phyloP scores from a whole-genome alignment of 495 filamentous ascomycete species.

The Jackrogersella multiformis region DNA sequence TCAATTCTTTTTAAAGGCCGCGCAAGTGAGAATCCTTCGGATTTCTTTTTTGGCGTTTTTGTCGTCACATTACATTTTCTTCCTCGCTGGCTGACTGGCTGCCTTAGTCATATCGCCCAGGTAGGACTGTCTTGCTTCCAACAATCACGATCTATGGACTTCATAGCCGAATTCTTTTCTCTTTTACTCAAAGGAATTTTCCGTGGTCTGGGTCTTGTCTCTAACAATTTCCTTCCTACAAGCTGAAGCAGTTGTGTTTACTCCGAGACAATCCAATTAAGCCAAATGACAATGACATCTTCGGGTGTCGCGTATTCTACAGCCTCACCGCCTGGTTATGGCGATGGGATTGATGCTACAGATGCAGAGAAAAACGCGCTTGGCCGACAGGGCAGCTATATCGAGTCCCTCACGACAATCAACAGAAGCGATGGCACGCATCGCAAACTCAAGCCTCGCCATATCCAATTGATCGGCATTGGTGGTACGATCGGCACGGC shows the following conservation, averaged over 20 bases:
- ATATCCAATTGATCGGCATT: conserved; percentile 63
- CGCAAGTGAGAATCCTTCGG: conserved; percentile 11
- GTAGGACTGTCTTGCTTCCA: conserved; percentile 8
- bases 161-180: conserved; percentile 55
- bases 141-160: conserved; percentile 45
- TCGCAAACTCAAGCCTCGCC: conserved; percentile 57
- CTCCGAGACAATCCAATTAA: not conserved
- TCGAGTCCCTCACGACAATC: conserved; percentile 36
- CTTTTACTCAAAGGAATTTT: conserved; percentile 52
- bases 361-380: conserved; percentile 29
- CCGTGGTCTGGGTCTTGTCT: not conserved
- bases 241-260: conserved; percentile 7
- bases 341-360: conserved; percentile 7
- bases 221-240: conserved; percentile 10
- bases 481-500: conserved; percentile 73
- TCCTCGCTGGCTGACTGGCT: conserved; percentile 16
- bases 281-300: conserved; percentile 21
- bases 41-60: conserved; percentile 25
- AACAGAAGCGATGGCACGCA: conserved; percentile 45
- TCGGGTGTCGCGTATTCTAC: conserved; percentile 28
- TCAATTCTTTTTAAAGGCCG: conserved; percentile 18
- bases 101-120: conserved; percentile 11
- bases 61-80: conserved; percentile 5
- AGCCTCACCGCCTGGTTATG: conserved; percentile 18
- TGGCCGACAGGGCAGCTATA: conserved; percentile 19